phyloP scores from a whole-genome alignment of 169 alveolate genomes.

The Plasmodium sp. region DNA sequence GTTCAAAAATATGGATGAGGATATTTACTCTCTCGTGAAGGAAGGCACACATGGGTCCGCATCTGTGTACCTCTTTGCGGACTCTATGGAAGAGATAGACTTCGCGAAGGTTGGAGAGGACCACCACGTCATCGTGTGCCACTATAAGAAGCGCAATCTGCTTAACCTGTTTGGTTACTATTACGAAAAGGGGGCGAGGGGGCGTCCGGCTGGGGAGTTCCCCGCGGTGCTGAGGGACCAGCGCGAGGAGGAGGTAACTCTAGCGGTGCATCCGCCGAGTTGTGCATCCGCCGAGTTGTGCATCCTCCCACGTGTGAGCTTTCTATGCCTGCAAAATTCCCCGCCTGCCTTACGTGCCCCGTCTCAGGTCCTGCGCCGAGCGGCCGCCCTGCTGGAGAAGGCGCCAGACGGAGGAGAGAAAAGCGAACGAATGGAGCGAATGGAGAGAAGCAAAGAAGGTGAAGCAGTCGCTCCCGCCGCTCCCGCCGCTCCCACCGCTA shows the following conservation, averaged over 20 bases:
- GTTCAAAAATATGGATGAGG: conserved; percentile 3
- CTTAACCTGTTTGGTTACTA: conserved; percentile 29
- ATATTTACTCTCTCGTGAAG: background rate
- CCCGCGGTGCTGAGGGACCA: background rate
- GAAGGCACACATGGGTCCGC: background rate
- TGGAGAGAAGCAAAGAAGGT: background rate
- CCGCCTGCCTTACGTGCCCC: background rate
- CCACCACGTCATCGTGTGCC: conserved; percentile 14
- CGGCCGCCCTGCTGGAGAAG: background rate
- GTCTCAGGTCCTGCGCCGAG: background rate
- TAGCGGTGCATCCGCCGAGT: background rate
- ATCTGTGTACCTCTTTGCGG: conserved; percentile 4
- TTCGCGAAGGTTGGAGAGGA: background rate
- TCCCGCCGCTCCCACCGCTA: background rate
- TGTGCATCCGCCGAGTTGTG: background rate
- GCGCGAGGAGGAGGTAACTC: conserved; percentile 1
- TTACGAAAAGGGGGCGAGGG: background rate
- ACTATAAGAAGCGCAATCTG: conserved; percentile 13
- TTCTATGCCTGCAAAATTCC: background rate
- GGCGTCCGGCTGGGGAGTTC: background rate
- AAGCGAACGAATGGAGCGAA: background rate
- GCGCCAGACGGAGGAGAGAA: background rate
- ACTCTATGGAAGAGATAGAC: background rate
- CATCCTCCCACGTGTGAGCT: too few relatives aligned
- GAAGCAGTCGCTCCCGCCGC: background rate